Evolutionary conservation across 2,329 filamentous ascomycete genomes (phyloP).

Genomic region (Penicillium olsonii): DNA sequence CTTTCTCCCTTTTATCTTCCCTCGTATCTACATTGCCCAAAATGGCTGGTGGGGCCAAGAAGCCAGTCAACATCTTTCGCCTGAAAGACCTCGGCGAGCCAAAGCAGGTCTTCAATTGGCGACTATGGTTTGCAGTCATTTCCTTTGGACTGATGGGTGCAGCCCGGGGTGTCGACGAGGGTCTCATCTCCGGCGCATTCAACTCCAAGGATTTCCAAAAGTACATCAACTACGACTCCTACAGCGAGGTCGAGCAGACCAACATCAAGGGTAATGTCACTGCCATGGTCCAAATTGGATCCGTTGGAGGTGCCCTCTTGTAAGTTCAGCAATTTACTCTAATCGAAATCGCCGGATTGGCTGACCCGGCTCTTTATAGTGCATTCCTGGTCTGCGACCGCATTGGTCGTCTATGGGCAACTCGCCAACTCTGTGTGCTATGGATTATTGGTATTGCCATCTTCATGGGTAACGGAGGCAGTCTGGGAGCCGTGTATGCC

Average conservation of each 20-base stretch:
- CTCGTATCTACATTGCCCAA: constrained; percentile 5
- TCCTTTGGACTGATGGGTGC: constrained; percentile 76
- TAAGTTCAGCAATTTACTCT: constrained; percentile 26
- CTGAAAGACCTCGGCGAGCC: constrained; percentile 66
- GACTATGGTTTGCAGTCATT: constrained; percentile 73
- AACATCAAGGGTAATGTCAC: constrained; percentile 76
- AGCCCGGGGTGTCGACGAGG: constrained; percentile 77
- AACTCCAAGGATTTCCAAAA: constrained; percentile 65
- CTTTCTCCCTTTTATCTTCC: not conserved
- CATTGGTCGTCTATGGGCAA: constrained; percentile 46
- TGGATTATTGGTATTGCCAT: constrained; percentile 47
- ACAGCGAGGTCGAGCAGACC: constrained; percentile 56
- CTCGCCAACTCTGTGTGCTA: constrained; percentile 42
- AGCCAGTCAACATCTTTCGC: constrained; percentile 57
- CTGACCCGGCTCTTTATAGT: constrained; percentile 33
- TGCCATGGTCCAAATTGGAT: constrained; percentile 79
- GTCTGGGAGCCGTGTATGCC: constrained; percentile 45
- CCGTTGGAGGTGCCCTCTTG: constrained; percentile 69
- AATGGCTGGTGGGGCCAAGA: constrained; percentile 49
- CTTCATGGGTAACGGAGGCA: constrained; percentile 44
- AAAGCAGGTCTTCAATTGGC: constrained; percentile 72
- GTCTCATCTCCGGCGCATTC: constrained; percentile 72
- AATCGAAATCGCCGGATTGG: no score
- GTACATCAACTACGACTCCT: constrained; percentile 59
- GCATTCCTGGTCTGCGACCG: constrained; percentile 52